Percentiles rank a stretch among this genome's conserved stretches.
Conservation (phyloP, 208 protist genomes). For the Kentomonas sorsogonicus region DNA sequence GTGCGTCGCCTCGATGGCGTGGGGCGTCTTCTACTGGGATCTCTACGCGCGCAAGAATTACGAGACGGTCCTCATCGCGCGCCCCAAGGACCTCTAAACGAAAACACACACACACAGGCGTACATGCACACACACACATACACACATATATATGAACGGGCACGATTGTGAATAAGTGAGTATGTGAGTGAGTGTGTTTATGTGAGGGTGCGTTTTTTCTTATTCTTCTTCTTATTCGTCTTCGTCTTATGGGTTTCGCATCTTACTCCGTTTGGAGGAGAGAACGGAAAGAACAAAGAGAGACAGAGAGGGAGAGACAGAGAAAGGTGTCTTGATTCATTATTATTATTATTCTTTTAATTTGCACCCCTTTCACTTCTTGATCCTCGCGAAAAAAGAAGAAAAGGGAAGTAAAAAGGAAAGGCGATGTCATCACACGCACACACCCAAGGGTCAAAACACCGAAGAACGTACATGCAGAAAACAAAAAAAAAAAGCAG, state of each 20-base stretch:
- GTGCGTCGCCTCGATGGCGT: slow-evolving; percentile 46
- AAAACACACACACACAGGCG: no score
- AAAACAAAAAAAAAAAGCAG: no score
- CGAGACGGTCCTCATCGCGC: slow-evolving; percentile 73
- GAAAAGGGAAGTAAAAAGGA: background rate
- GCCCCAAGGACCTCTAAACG: slow-evolving; percentile 44
- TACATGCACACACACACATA: no score
- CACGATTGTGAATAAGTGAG: no score
- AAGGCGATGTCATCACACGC: background rate
- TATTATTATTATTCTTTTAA: background rate
- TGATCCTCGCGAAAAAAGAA: background rate
- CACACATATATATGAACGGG: no score
- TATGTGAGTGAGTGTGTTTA: no score
- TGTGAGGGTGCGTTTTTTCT: no score
- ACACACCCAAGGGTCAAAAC: no score
- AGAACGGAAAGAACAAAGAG: background rate
- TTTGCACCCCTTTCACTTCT: background rate
- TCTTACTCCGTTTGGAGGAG: background rate
- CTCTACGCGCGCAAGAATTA: slow-evolving; percentile 75
- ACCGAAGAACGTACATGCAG: no score
- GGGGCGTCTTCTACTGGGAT: slow-evolving; percentile 87
- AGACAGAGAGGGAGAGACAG: background rate
- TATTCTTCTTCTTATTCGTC: no score
- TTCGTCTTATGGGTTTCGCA: background rate
- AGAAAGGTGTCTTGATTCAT: background rate